Evolutionary conservation across 345 rosid species (phyloP), one percentile per base, ranked within the genome.

Genomic region (Streptanthus diversifolius): DNA sequence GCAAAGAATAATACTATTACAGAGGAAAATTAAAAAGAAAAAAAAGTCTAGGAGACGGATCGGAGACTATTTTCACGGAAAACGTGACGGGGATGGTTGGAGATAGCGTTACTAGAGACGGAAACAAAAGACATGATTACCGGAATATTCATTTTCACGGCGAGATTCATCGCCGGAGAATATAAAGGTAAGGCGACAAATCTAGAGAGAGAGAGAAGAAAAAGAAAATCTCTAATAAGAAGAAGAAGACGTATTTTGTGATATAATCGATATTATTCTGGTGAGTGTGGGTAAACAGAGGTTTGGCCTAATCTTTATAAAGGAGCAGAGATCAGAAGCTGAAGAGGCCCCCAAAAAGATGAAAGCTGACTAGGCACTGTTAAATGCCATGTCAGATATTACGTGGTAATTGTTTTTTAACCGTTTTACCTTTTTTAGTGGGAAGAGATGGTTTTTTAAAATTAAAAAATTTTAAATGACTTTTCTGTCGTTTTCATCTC

Each of bases 31-130:
- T n/a, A 24, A 10, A 43, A 14, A 43, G n/a, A 13, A 40, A 4
- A 17, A 14, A 13, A 59, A 19, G 8, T 37, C 44, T 67, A 68
- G n/a, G 8, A 55, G 43, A 61, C 41, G 12, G 75, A 61, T 61
- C 68, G 37, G 68, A 69, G 77, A 68, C 54, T 64, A 33, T 60
- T 59, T 85, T 86, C 90, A 73, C 85, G 90, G 84, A 86, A 89
- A 24, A 86, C 90, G 77, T 89, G 87, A 70, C 86, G 80, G 60
- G 80, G 96, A 58, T 91, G 92, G 80, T 86, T 83, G 36, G 87
- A 82, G 68, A 84, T 76, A 33, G 75, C 84, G 75, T 60, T 82
- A 82, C 82, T 80, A 76, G 79, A 71, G 45, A 71, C 48, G 13
- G 77, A 79, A 14, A 45, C 25, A 55, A 76, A 70, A 43, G 63